Evolutionary conservation across 1,284 basidiomycete species (phyloP).

Genomic region (Puccinia polysora): DNA sequence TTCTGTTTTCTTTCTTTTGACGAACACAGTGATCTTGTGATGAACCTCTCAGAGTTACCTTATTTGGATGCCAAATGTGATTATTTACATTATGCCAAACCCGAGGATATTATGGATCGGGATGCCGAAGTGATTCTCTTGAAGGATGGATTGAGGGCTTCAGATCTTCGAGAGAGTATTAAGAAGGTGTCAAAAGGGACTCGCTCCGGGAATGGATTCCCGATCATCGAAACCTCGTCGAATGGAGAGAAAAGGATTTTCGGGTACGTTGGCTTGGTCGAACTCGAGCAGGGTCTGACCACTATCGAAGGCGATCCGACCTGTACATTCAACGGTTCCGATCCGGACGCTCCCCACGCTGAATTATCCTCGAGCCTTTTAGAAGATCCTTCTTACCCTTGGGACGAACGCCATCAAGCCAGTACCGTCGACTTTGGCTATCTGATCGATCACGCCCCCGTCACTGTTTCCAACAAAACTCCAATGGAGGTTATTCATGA

Average conservation of each 20-base stretch:
- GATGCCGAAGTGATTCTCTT: slow-evolving; percentile 52
- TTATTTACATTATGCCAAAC: slow-evolving; percentile 21
- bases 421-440: slow-evolving; percentile 20
- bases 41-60: slow-evolving; percentile 47
- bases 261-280: slow-evolving; percentile 20
- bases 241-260: slow-evolving; percentile 15
- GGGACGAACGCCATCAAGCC: background rate
- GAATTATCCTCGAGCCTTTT: too few relatives aligned
- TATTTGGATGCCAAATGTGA: slow-evolving; percentile 54
- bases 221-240: background rate
- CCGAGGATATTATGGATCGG: slow-evolving; percentile 47
- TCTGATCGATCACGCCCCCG: slow-evolving; percentile 31
- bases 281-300: slow-evolving; percentile 28
- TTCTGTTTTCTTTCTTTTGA: background rate
- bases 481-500: slow-evolving; percentile 39
- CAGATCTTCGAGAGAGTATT: slow-evolving; percentile 20
- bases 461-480: slow-evolving; percentile 16
- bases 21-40: slow-evolving; percentile 17
- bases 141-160: slow-evolving; percentile 57
- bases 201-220: slow-evolving; percentile 11
- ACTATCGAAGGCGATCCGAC: slow-evolving; percentile 10
- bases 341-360: background rate
- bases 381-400: background rate
- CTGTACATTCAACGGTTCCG: slow-evolving; percentile 9
- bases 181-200: background rate